Conservation (phyloP, 2,329 filamentous ascomycete genomes). For the Aspergillus felis region DNA sequence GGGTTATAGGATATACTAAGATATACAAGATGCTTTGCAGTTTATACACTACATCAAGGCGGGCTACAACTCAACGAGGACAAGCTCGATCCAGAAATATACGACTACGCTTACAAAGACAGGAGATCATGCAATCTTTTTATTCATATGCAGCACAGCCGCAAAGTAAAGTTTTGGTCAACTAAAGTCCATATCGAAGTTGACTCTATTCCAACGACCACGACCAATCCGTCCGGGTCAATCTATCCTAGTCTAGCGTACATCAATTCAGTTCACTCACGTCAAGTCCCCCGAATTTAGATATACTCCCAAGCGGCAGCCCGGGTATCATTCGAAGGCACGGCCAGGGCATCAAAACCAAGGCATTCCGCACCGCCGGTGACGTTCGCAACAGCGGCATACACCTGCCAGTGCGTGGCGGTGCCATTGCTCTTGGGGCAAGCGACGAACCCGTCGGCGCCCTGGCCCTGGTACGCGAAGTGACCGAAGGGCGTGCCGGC, state of each 20-base stretch:
- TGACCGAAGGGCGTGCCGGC: constrained; percentile 21
- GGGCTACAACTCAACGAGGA: too few relatives aligned
- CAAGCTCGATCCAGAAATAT: too few relatives aligned
- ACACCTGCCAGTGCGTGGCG: background rate
- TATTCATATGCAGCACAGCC: too few relatives aligned
- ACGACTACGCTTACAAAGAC: too few relatives aligned
- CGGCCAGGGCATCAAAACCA: constrained; percentile 33
- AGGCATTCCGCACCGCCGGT: constrained; percentile 25
- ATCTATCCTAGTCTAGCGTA: background rate
- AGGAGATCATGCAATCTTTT: too few relatives aligned
- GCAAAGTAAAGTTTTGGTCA: too few relatives aligned
- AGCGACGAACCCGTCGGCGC: constrained; percentile 39
- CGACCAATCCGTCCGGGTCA: too few relatives aligned
- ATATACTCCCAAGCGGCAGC: constrained; percentile 38
- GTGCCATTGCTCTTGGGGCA: constrained; percentile 40
- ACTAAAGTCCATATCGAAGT: too few relatives aligned
- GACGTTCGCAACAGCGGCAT: constrained; percentile 33
- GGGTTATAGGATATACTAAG: too few relatives aligned
- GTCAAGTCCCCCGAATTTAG: constrained; percentile 16
- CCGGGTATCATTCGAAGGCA: constrained; percentile 7
- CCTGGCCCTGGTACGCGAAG: constrained; percentile 28
- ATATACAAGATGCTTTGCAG: too few relatives aligned
- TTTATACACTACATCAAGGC: too few relatives aligned
- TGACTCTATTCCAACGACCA: too few relatives aligned
- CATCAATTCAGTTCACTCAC: background rate